Evolutionary conservation across 441 rosid species (phyloP).

Genomic region (Pelargonium australe): DNA sequence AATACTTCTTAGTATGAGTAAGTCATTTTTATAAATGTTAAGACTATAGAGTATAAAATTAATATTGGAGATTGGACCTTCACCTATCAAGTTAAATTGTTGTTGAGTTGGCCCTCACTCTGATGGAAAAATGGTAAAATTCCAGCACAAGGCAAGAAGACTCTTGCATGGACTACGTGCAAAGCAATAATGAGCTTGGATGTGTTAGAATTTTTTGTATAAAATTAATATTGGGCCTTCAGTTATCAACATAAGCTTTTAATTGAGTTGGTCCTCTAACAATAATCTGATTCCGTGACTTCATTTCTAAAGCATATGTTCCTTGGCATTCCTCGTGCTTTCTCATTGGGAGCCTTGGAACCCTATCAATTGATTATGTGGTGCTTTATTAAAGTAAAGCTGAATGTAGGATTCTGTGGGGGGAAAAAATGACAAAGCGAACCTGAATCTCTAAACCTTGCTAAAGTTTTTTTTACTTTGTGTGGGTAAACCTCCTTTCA

Average conservation of each 20-base stretch:
- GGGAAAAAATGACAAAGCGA: neutral
- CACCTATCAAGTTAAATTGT: no score
- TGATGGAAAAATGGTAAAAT: no score
- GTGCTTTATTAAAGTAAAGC: neutral
- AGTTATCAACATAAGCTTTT: no score
- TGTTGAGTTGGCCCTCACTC: no score
- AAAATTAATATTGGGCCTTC: no score
- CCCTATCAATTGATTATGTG: neutral
- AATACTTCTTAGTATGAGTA: neutral
- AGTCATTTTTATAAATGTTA: neutral
- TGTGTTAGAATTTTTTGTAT: no score
- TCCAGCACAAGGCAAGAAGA: no score
- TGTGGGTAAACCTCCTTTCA: neutral
- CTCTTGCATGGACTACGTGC: no score
- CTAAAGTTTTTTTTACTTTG: neutral
- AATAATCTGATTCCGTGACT: neutral
- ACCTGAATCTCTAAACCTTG: neutral
- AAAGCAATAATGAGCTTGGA: no score
- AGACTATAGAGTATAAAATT: no score
- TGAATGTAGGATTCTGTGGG: neutral
- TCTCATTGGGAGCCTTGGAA: neutral
- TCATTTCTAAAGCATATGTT: neutral
- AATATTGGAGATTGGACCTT: no score
- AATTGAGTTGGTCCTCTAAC: no score
- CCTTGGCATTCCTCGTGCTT: neutral